A percentile compares a stretch with the other conserved stretches of the same genome.
Conservation (phyloP, 2,329 filamentous ascomycete species). For the Verticillium albo-atrum region DNA sequence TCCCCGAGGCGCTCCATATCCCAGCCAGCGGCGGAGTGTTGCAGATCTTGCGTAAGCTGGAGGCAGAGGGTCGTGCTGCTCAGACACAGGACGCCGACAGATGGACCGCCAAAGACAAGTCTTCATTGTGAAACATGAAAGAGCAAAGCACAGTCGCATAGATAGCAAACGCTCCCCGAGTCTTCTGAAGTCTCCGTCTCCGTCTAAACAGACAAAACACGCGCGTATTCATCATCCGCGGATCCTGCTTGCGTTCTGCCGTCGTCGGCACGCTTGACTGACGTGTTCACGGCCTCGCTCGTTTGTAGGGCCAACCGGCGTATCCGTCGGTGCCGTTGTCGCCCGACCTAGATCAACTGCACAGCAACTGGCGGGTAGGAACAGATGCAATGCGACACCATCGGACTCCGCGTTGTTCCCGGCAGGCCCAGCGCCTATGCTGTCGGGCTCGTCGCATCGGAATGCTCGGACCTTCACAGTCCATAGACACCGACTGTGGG, state of each 20-base stretch:
- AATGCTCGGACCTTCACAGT: no score
- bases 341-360: background rate
- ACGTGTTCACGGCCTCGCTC: background rate
- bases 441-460: no score
- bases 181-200: no score
- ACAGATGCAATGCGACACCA: background rate
- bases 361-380: background rate
- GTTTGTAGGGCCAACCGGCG: background rate
- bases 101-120: slow-evolving; percentile 40
- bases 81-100: slow-evolving; percentile 27
- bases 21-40: slow-evolving; percentile 73
- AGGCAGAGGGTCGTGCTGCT: slow-evolving; percentile 64
- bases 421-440: background rate
- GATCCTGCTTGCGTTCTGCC: background rate
- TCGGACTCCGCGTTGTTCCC: background rate
- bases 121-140: slow-evolving; percentile 30
- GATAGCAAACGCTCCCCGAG: background rate
- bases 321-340: background rate
- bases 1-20: slow-evolving; percentile 68
- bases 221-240: no score
- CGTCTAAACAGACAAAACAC: no score
- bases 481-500: background rate
- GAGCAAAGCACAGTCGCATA: background rate
- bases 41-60: slow-evolving; percentile 77
- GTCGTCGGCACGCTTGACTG: background rate